Base-by-base conservation (phyloP, 441 rosid species). In the Capsella rubella region DNA sequence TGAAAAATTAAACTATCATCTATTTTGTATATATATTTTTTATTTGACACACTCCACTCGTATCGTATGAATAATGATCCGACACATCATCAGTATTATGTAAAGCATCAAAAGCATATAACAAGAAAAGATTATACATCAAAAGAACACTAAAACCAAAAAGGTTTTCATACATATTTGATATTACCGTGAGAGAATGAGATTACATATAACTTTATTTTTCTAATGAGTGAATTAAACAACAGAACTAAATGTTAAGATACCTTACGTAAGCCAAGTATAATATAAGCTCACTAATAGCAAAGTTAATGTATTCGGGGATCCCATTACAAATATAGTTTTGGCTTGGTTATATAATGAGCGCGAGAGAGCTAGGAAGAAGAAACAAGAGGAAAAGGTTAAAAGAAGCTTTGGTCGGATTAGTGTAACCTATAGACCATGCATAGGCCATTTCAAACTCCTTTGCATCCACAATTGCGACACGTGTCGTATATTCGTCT, bases 371-470 rank as follows among this genome's bases (percentile, higher is more conserved):
- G 37, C 25, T 21, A 7, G 10, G 67, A 55, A 60, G 61, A 82
- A 57, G 70, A 67, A 65, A 40, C 59, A 50, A 8, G 25, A 53
- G 71, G 69, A 52, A 68, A 64, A 77, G 57, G 77, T 67, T 73
- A 72, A 67, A 61, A 68, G 60, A 72, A 49, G 67, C 50, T 76
- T 43, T 56, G 74, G 68, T 62, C 72, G 73, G 84, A 74, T 75
- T 80, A 73, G 76, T 79, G 89, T 82, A 79, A 85, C 85, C 78
- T 78, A 80, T 47, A 80, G 53, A 70, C 54, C 91, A 90, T 90
- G 96, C 96, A 90, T 76, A 82, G 90, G 91, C 82, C 84, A 72
- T 69, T 34, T 64, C 58, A 85, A 81, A 81, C 79, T 77, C 72
- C 5, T 57, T 74, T 46, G 54, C 29, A 64, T 68, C 83, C 74